These are phyloP conservation scores for Lachnellula hyalina DNA, from an alignment of 2,329 filamentous ascomycete species.

Conservation along the genomic window DNA sequence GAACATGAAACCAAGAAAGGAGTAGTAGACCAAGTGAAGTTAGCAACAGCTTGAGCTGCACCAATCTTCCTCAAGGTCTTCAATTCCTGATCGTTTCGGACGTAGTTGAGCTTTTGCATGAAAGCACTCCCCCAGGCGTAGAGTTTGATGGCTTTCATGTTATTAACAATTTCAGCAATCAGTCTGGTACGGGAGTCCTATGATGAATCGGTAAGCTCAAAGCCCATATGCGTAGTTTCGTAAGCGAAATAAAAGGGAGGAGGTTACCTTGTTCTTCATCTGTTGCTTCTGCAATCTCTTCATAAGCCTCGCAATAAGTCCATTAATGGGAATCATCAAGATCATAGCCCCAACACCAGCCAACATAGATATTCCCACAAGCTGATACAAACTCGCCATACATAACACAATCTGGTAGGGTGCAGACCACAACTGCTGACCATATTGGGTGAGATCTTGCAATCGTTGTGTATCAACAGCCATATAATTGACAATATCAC, in stretches of 20 bases:
- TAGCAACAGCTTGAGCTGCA: conserved; percentile 86
- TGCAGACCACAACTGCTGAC: conserved; percentile 92
- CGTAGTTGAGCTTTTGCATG: conserved; percentile 93
- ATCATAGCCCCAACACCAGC: conserved; percentile 94
- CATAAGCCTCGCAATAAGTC: conserved; percentile 85
- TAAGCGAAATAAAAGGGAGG: background rate
- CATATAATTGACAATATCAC: conserved; percentile 99
- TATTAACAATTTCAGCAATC: conserved; percentile 97
- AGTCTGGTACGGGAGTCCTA: conserved; percentile 77
- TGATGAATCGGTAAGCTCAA: background rate
- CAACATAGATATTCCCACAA: conserved; percentile 94
- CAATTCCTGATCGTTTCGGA: conserved; percentile 91
- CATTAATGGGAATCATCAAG: conserved; percentile 94
- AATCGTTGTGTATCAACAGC: conserved; percentile 94
- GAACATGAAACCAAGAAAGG: conserved; percentile 97
- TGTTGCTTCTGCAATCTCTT: conserved; percentile 91
- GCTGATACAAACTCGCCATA: conserved; percentile 90
- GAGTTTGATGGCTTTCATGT: conserved; percentile 99
- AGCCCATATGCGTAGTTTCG: background rate
- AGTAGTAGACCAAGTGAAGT: conserved; percentile 97
- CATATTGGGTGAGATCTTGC: conserved; percentile 91
- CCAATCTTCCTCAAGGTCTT: conserved; percentile 96
- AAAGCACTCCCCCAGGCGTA: conserved; percentile 97
- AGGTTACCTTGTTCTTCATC: conserved; percentile 87
- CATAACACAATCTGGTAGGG: conserved; percentile 95